These are phyloP conservation scores for Ambrosiella xylebori DNA, from an alignment of 2,329 filamentous ascomycete species.

Conservation along the genomic window DNA sequence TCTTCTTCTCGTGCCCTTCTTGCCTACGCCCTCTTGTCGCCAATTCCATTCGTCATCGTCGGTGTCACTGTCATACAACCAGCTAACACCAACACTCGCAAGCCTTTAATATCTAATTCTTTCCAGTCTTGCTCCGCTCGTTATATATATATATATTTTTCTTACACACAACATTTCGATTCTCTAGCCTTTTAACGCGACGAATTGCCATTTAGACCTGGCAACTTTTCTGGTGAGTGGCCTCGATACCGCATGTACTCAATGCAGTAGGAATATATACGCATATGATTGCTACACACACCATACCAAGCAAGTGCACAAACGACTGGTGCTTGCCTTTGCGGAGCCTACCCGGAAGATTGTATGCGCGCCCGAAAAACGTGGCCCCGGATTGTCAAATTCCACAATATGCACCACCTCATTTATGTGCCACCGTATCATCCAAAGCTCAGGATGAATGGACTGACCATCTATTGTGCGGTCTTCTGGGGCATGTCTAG, in stretches of 20 bases:
- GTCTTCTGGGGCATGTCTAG: neutral
- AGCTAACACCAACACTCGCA: conserved; percentile 1
- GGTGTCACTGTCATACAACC: conserved; percentile 7
- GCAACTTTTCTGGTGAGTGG: conserved; percentile 3
- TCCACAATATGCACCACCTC: neutral
- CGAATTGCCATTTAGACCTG: conserved; percentile 1
- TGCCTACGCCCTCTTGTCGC: neutral
- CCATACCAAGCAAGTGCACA: neutral
- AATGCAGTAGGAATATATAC: neutral
- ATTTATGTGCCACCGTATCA: neutral
- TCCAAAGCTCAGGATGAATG: neutral
- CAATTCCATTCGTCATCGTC: conserved; percentile 7
- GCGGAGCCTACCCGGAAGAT: neutral
- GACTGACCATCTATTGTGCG: neutral
- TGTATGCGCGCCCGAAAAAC: neutral
- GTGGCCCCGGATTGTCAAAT: neutral
- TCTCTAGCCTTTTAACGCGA: conserved; percentile 6
- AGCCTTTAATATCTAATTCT: conserved; percentile 12
- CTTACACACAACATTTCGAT: neutral
- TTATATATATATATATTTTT: neutral
- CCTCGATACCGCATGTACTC: neutral
- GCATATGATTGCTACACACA: neutral
- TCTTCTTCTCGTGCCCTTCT: conserved; percentile 6
- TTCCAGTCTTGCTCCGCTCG: conserved; percentile 12
- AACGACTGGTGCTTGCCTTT: neutral